phyloP scores from a whole-genome alignment of 257 asterid species.

The Solanum paucissectum region DNA sequence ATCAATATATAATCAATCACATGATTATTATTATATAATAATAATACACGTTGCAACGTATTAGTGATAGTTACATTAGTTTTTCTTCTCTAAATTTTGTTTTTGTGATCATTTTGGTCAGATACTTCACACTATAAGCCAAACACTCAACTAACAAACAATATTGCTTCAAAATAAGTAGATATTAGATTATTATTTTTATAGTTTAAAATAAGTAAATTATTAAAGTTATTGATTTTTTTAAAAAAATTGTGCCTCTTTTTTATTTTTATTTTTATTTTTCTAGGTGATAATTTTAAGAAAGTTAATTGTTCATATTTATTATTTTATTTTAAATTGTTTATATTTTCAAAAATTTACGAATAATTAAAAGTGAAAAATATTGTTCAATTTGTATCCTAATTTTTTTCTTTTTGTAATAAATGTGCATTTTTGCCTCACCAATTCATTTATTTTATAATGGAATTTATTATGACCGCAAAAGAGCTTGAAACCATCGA shows the following conservation, averaged over 20 bases:
- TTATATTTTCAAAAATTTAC: no score
- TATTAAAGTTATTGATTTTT: neutral
- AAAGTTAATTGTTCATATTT: neutral
- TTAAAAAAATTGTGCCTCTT: no score
- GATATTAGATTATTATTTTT: no score
- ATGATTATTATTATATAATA: neutral
- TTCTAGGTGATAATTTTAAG: neutral
- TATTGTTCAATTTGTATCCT: neutral
- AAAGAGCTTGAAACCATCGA: neutral
- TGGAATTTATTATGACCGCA: neutral
- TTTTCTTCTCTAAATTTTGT: neutral
- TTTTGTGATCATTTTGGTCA: neutral
- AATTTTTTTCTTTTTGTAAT: no score
- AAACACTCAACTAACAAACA: neutral
- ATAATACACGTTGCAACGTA: neutral
- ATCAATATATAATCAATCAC: neutral
- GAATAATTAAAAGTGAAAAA: no score
- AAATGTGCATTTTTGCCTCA: neutral
- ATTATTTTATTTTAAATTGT: no score
- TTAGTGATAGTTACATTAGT: neutral
- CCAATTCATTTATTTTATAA: neutral
- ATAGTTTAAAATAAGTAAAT: no score
- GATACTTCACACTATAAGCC: neutral
- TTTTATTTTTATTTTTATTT: no score
- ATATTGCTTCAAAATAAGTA: neutral